phyloP scores from a whole-genome alignment of 2,329 filamentous ascomycete species.

The Fusarium concolor region DNA sequence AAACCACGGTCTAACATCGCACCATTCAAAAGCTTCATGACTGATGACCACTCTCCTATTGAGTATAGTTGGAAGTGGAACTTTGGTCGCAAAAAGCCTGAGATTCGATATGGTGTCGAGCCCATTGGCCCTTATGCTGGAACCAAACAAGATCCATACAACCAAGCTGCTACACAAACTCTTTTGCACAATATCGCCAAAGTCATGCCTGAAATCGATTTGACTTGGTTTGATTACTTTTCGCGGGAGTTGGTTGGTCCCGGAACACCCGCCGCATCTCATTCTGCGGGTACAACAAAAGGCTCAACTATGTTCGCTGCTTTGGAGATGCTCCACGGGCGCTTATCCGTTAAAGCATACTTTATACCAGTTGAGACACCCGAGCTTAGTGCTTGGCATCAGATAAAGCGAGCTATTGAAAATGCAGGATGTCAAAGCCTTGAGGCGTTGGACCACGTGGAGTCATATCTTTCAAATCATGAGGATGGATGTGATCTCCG shows the following conservation, averaged over 20 bases:
- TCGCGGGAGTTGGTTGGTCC: background rate
- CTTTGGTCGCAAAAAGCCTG: background rate
- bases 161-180: background rate
- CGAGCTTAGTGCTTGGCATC: background rate
- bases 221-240: slow-evolving; percentile 8
- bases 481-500: background rate
- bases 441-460: background rate
- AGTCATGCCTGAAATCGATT: background rate
- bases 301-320: background rate
- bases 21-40: slow-evolving; percentile 1
- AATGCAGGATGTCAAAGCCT: background rate
- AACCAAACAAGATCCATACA: background rate
- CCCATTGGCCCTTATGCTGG: background rate
- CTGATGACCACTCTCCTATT: slow-evolving; percentile 4
- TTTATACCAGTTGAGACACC: slow-evolving; percentile 3
- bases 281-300: background rate
- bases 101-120: background rate
- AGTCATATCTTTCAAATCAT: background rate
- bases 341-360: background rate
- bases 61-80: slow-evolving; percentile 15
- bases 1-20: background rate
- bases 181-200: background rate
- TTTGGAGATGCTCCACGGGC: background rate
- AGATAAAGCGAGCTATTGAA: background rate
- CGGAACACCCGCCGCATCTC: background rate